These are phyloP conservation scores for Coemansia sp. DNA, from an alignment of 192 early-diverging fungal species.

Conservation along the genomic window DNA sequence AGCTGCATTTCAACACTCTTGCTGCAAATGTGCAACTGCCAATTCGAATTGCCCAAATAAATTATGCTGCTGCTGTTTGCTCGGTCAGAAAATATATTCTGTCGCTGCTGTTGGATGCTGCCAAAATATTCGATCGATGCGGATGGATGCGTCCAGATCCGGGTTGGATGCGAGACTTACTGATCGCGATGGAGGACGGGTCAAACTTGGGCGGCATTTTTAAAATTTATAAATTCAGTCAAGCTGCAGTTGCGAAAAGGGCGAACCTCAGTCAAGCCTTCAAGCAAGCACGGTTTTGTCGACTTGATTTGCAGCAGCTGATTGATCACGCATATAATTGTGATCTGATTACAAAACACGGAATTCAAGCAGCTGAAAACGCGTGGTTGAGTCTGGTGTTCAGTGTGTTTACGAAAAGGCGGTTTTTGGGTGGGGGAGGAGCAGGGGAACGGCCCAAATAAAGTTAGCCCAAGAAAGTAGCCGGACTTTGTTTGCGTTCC, in stretches of 20 bases:
- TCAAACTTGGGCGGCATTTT: slow-evolving; percentile 90
- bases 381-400: no score
- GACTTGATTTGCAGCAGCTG: not conserved
- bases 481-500: not conserved
- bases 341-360: not conserved
- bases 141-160: slow-evolving; percentile 4
- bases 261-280: not conserved
- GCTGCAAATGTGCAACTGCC: not conserved
- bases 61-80: slow-evolving; percentile 1
- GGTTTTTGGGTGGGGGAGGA: no score
- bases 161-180: slow-evolving; percentile 47
- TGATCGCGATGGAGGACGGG: slow-evolving; percentile 71
- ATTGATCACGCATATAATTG: not conserved
- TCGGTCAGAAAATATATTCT: slow-evolving; percentile 1
- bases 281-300: not conserved
- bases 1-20: not conserved
- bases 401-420: no score
- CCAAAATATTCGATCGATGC: slow-evolving; percentile 7
- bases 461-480: no score
- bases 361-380: not conserved
- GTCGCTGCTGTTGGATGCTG: not conserved
- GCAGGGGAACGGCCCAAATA: no score
- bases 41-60: not conserved
- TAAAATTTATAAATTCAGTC: slow-evolving; percentile 47
- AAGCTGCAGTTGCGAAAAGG: not conserved